Conservation (phyloP, 352 stramenopile species). For the Pythium myriotylum region DNA sequence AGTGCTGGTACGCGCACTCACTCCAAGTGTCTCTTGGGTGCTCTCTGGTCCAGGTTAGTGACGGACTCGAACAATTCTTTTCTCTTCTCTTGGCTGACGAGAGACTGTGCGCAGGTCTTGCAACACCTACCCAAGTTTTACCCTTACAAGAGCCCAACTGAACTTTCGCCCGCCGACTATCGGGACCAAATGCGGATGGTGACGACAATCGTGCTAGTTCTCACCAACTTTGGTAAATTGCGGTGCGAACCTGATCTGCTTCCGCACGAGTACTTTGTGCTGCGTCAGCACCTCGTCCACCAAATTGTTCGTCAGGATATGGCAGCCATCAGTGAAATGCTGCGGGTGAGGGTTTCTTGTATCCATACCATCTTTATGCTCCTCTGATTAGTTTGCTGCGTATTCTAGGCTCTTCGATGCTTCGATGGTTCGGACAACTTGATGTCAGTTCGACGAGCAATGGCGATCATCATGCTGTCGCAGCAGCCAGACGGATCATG, state of each 20-base stretch:
- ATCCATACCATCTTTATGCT: not conserved
- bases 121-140: constrained; percentile 76
- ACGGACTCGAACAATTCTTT: too few relatives aligned
- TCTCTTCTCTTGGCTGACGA: not conserved
- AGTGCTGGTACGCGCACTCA: constrained; percentile 67
- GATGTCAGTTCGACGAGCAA: constrained; percentile 63
- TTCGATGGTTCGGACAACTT: constrained; percentile 75
- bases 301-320: constrained; percentile 79
- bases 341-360: constrained; percentile 47
- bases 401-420: constrained; percentile 63
- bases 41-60: constrained; percentile 56
- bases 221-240: constrained; percentile 82
- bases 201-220: constrained; percentile 84
- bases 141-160: constrained; percentile 75
- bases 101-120: constrained; percentile 29
- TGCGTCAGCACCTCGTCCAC: constrained; percentile 81
- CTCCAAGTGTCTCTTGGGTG: constrained; percentile 69
- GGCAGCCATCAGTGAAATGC: constrained; percentile 64
- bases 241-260: constrained; percentile 81
- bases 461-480: constrained; percentile 64
- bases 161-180: constrained; percentile 72
- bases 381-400: not conserved
- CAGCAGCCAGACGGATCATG: constrained; percentile 69
- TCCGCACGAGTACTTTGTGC: constrained; percentile 90
- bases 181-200: constrained; percentile 83